A percentile compares a stretch with the other conserved stretches of the same genome.
Conservation (phyloP, 1,284 basidiomycete genomes). For the Leccinum angustisporum region DNA sequence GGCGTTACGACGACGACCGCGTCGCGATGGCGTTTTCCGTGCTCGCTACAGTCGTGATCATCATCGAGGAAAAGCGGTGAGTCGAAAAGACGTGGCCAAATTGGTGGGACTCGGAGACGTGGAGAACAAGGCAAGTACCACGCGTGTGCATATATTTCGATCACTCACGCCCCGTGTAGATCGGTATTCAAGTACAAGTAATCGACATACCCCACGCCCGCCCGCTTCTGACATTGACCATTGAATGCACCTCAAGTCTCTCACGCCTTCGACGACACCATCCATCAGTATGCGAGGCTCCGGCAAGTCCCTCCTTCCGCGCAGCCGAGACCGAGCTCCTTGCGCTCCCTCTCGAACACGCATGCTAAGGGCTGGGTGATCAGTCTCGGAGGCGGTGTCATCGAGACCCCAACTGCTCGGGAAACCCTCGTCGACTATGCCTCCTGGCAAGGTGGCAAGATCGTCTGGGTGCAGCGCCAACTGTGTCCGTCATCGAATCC, state of each 20-base stretch:
- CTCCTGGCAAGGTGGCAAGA: too few species aligned
- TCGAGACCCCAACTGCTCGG: constrained; percentile 81
- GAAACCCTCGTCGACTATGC: constrained; percentile 51
- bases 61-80: constrained; percentile 95
- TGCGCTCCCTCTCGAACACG: constrained; percentile 61
- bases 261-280: constrained; percentile 17
- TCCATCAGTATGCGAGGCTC: constrained; percentile 95
- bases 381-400: constrained; percentile 92
- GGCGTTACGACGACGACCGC: constrained; percentile 98
- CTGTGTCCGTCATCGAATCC: constrained; percentile 63
- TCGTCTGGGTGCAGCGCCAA: too few species aligned
- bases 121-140: constrained; percentile 73
- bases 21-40: constrained; percentile 99
- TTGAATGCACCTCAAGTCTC: constrained; percentile 34
- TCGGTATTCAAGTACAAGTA: constrained; percentile 87
- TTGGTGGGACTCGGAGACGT: constrained; percentile 85
- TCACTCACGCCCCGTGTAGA: constrained; percentile 45
- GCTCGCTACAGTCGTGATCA: constrained; percentile 75
- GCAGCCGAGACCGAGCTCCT: constrained; percentile 53
- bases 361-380: constrained; percentile 70
- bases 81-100: constrained; percentile 99
- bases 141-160: background rate
- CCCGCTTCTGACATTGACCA: constrained; percentile 31
- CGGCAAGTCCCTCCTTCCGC: constrained; percentile 90
- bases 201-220: constrained; percentile 64